Percentiles rank a stretch among this genome's conserved stretches.
Conservation (phyloP, 2,329 filamentous ascomycete species). For the Fusarium buxicola region DNA sequence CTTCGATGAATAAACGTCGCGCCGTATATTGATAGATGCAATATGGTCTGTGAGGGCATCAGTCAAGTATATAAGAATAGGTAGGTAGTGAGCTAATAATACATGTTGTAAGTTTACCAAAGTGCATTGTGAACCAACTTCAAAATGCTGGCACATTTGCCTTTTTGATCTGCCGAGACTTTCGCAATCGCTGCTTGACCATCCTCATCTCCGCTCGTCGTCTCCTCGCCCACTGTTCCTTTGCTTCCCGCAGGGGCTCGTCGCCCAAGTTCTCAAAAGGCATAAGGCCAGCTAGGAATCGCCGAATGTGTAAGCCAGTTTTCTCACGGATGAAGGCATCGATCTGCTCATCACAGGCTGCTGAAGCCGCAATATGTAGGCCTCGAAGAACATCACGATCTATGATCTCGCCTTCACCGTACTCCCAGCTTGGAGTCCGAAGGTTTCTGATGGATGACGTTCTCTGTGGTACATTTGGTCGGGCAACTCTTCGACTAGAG, state of each 20-base stretch:
- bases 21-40: conserved; percentile 4
- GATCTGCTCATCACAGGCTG: conserved; percentile 66
- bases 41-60: conserved; percentile 7
- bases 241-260: conserved; percentile 40
- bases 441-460: conserved; percentile 50
- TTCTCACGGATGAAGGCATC: conserved; percentile 63
- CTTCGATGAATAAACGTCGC: no score
- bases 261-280: conserved; percentile 60
- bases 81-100: conserved; percentile 17
- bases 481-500: conserved; percentile 40
- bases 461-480: conserved; percentile 52
- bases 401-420: conserved; percentile 55
- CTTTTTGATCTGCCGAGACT: conserved; percentile 47
- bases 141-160: conserved; percentile 1
- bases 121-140: conserved; percentile 1
- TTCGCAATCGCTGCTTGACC: conserved; percentile 52
- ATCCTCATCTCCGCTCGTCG: conserved; percentile 50
- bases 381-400: conserved; percentile 66
- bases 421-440: conserved; percentile 41
- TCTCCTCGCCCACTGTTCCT: conserved; percentile 43
- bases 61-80: conserved; percentile 9
- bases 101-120: not conserved
- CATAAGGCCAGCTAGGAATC: conserved; percentile 66
- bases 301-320: conserved; percentile 65
- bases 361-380: conserved; percentile 65